Evolutionary conservation across 805 yeast genomes (phyloP).

Genomic region (Barnettozyma californica): DNA sequence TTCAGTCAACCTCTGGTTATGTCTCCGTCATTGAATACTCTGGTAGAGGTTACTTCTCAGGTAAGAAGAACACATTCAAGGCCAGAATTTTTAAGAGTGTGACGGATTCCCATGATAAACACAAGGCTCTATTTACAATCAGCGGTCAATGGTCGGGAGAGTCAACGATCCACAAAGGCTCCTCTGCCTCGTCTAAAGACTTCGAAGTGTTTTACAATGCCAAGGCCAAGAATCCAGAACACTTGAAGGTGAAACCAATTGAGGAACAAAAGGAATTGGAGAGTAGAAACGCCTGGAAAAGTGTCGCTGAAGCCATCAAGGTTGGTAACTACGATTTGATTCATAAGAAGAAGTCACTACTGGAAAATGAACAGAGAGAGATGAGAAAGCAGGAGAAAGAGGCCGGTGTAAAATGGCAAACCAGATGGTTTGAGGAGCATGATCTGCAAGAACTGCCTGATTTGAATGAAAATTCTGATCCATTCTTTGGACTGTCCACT

Average conservation of each 20-base stretch:
- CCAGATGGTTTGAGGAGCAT: slow-evolving; percentile 70
- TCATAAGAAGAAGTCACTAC: slow-evolving; percentile 63
- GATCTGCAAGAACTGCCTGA: slow-evolving; percentile 31
- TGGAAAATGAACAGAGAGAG: slow-evolving; percentile 85
- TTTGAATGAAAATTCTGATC: slow-evolving; percentile 30
- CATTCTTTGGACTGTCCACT: slow-evolving; percentile 37
- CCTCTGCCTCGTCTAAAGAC: slow-evolving; percentile 38
- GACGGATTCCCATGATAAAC: slow-evolving; percentile 44
- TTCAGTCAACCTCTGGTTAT: slow-evolving; percentile 79
- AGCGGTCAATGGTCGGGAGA: slow-evolving; percentile 89
- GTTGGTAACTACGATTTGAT: slow-evolving; percentile 71
- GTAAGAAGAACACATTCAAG: slow-evolving; percentile 90
- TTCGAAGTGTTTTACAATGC: slow-evolving; percentile 64
- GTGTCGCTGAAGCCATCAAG: slow-evolving; percentile 84
- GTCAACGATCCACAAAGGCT: slow-evolving; percentile 59
- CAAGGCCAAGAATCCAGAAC: slow-evolving; percentile 41
- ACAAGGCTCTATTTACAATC: slow-evolving; percentile 71
- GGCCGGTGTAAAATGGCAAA: slow-evolving; percentile 62
- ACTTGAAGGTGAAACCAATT: slow-evolving; percentile 70
- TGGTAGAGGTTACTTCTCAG: slow-evolving; percentile 93
- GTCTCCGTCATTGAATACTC: slow-evolving; percentile 68
- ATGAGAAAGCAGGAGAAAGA: slow-evolving; percentile 68
- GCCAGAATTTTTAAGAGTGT: slow-evolving; percentile 65
- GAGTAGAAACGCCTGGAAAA: slow-evolving; percentile 82
- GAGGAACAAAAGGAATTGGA: slow-evolving; percentile 78